Conservation (phyloP, 257 asterid species). For the Marsdenia floribunda region DNA sequence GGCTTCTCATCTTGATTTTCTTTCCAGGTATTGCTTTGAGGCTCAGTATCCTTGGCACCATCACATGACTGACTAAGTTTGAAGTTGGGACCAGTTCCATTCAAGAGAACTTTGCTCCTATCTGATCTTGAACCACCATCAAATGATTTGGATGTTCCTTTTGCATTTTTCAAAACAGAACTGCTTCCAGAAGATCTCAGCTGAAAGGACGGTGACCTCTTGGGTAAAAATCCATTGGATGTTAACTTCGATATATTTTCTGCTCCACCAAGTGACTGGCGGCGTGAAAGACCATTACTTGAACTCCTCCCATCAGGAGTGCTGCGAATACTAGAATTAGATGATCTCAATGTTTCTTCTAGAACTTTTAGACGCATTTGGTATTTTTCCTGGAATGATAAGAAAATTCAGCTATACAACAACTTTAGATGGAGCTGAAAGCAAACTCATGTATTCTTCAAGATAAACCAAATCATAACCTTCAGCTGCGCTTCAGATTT, state of each 20-base stretch:
- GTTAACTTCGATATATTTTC: constrained; percentile 75
- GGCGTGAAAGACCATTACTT: constrained; percentile 73
- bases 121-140: constrained; percentile 97
- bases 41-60: constrained; percentile 68
- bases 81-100: constrained; percentile 80
- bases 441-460: not conserved
- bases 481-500: constrained; percentile 86
- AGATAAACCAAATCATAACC: constrained; percentile 37
- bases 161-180: constrained; percentile 85
- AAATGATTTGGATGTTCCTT: constrained; percentile 95
- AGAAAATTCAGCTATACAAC: constrained; percentile 10
- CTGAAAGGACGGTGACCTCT: constrained; percentile 89
- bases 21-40: constrained; percentile 55
- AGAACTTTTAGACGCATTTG: constrained; percentile 72
- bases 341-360: constrained; percentile 84
- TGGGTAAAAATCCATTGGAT: constrained; percentile 81
- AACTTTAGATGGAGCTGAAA: not conserved
- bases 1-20: constrained; percentile 59
- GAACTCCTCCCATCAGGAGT: constrained; percentile 66
- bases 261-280: constrained; percentile 91
- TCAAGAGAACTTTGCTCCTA: constrained; percentile 74
- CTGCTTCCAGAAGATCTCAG: constrained; percentile 87
- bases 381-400: constrained; percentile 66
- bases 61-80: constrained; percentile 90
- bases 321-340: constrained; percentile 50